A percentile compares a stretch with the other conserved stretches of the same genome.
Evolutionary conservation across 2,329 filamentous ascomycete genomes (phyloP).

Genomic region (Alternaria panax): DNA sequence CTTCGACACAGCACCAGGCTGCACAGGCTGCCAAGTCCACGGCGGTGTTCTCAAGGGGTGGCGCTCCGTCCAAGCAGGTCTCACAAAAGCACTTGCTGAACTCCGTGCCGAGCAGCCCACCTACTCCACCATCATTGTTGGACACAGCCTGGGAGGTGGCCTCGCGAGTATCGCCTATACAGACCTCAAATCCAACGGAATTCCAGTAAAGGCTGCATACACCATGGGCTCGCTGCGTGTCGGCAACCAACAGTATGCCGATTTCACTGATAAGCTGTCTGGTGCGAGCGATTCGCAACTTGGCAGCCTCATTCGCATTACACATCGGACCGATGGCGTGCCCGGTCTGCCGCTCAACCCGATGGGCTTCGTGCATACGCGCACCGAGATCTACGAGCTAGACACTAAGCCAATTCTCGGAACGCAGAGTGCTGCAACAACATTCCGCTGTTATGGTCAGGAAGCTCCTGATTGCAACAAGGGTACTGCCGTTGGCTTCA

Average conservation of each 20-base stretch:
- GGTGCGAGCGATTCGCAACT: slow-evolving; percentile 53
- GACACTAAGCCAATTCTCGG: slow-evolving; percentile 3
- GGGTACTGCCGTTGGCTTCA: slow-evolving; percentile 12
- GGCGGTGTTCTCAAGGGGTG: slow-evolving; percentile 65
- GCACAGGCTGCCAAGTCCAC: slow-evolving; percentile 60
- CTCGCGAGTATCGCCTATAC: slow-evolving; percentile 63
- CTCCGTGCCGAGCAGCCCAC: slow-evolving; percentile 57
- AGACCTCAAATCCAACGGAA: slow-evolving; percentile 13
- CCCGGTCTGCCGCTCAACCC: slow-evolving; percentile 68
- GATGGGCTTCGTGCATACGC: slow-evolving; percentile 69
- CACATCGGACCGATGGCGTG: slow-evolving; percentile 71
- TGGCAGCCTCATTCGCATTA: slow-evolving; percentile 66
- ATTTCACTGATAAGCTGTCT: slow-evolving; percentile 57
- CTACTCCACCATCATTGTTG: slow-evolving; percentile 64
- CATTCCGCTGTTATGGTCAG: slow-evolving; percentile 26
- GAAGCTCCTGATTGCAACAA: slow-evolving; percentile 24
- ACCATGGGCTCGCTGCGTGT: slow-evolving; percentile 66
- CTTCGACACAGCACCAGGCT: slow-evolving; percentile 22
- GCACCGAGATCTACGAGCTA: slow-evolving; percentile 66
- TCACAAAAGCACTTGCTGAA: slow-evolving; percentile 53
- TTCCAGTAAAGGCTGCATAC: slow-evolving; percentile 16
- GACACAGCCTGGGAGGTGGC: slow-evolving; percentile 73
- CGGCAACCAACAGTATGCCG: slow-evolving; percentile 64
- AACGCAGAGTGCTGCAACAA: slow-evolving; percentile 13
- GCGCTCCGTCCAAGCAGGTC: slow-evolving; percentile 56